Conservation (phyloP, 176 grass and related monocot genomes). For the Ensete glaucum region DNA sequence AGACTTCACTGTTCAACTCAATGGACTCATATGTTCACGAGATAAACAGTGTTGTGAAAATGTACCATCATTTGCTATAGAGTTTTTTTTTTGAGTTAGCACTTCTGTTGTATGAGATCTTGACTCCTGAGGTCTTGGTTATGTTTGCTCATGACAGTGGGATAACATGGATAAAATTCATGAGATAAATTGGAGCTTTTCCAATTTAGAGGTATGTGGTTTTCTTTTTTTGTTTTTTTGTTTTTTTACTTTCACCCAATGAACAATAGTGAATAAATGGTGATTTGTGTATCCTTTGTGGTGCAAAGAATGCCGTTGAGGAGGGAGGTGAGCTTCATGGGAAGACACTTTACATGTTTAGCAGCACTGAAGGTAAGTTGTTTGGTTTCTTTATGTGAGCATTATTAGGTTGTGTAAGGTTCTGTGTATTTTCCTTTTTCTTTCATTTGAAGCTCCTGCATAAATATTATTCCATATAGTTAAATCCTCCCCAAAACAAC, state of each 20-base stretch:
- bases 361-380: constrained; percentile 70
- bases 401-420: neutral
- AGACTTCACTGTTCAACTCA: too few relatives aligned
- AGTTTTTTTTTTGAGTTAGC: neutral
- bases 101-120: neutral
- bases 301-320: constrained; percentile 55
- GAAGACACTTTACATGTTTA: constrained; percentile 91
- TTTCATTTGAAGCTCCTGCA: too few relatives aligned
- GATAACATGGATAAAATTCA: constrained; percentile 81
- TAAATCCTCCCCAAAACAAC: too few relatives aligned
- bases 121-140: neutral
- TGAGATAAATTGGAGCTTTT: constrained; percentile 81
- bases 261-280: constrained; percentile 4
- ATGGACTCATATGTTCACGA: too few relatives aligned
- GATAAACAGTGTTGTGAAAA: too few relatives aligned
- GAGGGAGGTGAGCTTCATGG: constrained; percentile 66
- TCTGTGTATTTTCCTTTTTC: neutral
- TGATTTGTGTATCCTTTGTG: constrained; percentile 18
- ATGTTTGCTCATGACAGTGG: constrained; percentile 43
- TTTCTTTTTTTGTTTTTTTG: neutral
- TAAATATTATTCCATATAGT: too few relatives aligned
- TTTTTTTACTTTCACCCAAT: neutral
- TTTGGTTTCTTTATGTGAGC: neutral
- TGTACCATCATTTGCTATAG: too few relatives aligned
- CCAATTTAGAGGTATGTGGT: constrained; percentile 75